Evolutionary conservation across 2,329 filamentous ascomycete species (phyloP).

Genomic region (Alternaria solani): DNA sequence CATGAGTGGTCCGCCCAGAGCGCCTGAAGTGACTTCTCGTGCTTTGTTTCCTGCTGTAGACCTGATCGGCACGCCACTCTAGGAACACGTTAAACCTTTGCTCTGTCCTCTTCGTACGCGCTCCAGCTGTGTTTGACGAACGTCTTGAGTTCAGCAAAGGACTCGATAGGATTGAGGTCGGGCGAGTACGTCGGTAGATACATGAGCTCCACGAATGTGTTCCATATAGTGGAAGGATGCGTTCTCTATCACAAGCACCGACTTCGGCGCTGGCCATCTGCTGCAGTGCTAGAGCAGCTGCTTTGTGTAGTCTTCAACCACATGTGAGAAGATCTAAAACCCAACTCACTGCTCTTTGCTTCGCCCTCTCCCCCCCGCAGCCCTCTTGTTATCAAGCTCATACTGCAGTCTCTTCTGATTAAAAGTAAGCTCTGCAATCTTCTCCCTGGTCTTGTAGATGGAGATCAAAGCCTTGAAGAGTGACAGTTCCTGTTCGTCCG

Average conservation of each 20-base stretch:
- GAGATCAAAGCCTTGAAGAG: neutral
- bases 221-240: conserved; percentile 25
- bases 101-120: too few species aligned
- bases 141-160: conserved; percentile 49
- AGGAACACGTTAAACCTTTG: too few species aligned
- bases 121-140: conserved; percentile 38
- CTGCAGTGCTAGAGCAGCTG: conserved; percentile 18
- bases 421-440: neutral
- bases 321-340: neutral
- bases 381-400: neutral
- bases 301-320: conserved; percentile 19
- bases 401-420: neutral
- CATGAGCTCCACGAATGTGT: conserved; percentile 42
- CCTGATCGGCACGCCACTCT: too few species aligned
- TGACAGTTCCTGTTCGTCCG: neutral
- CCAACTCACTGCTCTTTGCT: neutral
- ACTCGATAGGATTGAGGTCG: conserved; percentile 51
- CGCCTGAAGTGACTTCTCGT: too few species aligned
- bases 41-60: too few species aligned
- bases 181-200: conserved; percentile 50
- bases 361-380: neutral
- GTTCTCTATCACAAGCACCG: conserved; percentile 25
- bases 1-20: too few species aligned
- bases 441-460: neutral
- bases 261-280: conserved; percentile 11